A percentile compares a stretch with the other conserved stretches of the same genome.
phyloP scores from a whole-genome alignment of 768 basidiomycete species.

The Rhodotorula sphaerocarpa region DNA sequence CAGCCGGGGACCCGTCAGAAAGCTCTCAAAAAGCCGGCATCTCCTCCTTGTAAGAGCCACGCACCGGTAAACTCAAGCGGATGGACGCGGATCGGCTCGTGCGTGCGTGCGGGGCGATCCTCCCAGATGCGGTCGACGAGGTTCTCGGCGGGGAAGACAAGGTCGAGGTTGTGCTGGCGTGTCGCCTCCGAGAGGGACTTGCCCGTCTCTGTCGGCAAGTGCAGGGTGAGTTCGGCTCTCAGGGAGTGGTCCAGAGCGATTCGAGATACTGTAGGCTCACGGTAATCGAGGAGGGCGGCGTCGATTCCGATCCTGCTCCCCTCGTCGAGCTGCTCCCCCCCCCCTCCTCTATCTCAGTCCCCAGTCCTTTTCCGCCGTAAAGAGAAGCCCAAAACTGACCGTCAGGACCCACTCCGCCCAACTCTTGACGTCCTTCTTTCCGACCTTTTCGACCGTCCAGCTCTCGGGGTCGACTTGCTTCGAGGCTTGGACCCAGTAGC shows the following conservation, averaged over 20 bases:
- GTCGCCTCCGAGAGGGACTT: conserved; percentile 57
- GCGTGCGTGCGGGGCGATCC: conserved; percentile 63
- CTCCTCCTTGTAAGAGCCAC: not conserved
- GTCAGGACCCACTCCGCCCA: conserved; percentile 68
- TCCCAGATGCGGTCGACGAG: conserved; percentile 74
- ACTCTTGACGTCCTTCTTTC: conserved; percentile 55
- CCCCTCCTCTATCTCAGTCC: too few relatives aligned
- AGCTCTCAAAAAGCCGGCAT: too few relatives aligned
- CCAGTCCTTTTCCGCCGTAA: too few relatives aligned
- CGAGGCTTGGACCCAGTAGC: conserved; percentile 35
- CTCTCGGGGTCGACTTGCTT: conserved; percentile 44
- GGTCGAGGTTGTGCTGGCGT: conserved; percentile 53
- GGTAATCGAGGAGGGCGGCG: conserved; percentile 58
- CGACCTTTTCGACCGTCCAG: conserved; percentile 60
- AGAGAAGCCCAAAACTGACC: too few relatives aligned
- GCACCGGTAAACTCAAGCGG: conserved; percentile 53
- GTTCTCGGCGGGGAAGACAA: conserved; percentile 70
- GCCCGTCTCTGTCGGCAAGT: conserved; percentile 18
- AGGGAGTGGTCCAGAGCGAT: too few relatives aligned
- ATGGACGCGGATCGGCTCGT: conserved; percentile 59
- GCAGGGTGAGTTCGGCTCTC: too few relatives aligned
- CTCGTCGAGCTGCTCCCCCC: conserved; percentile 33
- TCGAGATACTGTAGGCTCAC: conserved; percentile 45
- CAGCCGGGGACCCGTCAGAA: too few relatives aligned
- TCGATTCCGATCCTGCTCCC: conserved; percentile 66